Evolutionary conservation across 192 early-diverging fungal species (phyloP).

Genomic region (Linnemannia exigua): DNA sequence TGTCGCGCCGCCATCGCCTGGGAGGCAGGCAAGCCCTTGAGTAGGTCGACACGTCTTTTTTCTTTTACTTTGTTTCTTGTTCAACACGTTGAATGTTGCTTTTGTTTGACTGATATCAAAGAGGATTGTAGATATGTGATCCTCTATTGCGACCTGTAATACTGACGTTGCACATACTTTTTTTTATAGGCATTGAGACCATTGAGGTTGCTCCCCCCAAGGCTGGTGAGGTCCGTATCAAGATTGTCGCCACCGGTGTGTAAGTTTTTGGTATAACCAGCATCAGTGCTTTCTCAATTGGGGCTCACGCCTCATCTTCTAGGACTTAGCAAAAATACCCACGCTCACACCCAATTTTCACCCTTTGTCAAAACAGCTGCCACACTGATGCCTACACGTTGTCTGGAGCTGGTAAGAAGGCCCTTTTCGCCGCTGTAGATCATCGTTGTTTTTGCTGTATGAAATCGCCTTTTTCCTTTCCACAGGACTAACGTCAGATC

Average conservation of each 20-base stretch:
- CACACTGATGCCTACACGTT: conserved; percentile 98
- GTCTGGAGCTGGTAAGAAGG: conserved; percentile 74
- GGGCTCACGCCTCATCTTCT: not conserved
- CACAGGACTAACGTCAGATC: not conserved
- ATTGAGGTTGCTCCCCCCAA: conserved; percentile 96
- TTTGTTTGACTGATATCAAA: not conserved
- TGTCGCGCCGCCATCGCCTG: conserved; percentile 97
- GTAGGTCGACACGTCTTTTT: conserved; percentile 68
- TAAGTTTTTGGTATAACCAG: too few species aligned
- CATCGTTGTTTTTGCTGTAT: not conserved
- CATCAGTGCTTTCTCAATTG: not conserved
- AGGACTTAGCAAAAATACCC: not conserved
- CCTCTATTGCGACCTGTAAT: not conserved
- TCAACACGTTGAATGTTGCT: too few species aligned
- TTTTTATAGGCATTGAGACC: conserved; percentile 84
- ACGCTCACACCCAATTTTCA: not conserved
- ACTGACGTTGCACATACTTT: not conserved
- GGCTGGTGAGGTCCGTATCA: conserved; percentile 94
- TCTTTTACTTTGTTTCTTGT: not conserved
- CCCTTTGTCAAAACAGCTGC: conserved; percentile 62
- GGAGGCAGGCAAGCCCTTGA: conserved; percentile 92
- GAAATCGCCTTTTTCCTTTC: too few species aligned
- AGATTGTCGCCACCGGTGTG: conserved; percentile 92
- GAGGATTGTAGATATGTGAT: not conserved
- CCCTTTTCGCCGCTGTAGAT: not conserved